Conservation (phyloP, 331 rosid genomes). For the Malus hybrid region DNA sequence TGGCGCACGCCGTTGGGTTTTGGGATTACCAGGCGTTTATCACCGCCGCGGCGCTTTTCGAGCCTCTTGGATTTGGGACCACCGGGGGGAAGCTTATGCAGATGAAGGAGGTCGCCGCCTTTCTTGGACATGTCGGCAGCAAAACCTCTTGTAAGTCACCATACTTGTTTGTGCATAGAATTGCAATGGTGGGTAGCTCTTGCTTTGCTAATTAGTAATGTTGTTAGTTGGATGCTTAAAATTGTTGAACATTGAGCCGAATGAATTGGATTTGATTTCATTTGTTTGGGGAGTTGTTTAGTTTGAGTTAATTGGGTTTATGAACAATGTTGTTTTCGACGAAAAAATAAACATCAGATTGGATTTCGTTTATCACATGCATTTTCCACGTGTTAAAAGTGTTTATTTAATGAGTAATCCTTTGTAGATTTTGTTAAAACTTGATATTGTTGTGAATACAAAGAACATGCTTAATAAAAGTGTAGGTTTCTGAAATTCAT, state of each 20-base stretch:
- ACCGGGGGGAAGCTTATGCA: conserved; percentile 60
- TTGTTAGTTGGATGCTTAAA: not conserved
- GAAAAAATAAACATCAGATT: not conserved
- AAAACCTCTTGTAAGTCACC: conserved; percentile 67
- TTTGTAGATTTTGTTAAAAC: too few relatives aligned
- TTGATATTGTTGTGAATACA: too few relatives aligned
- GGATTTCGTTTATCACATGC: not conserved
- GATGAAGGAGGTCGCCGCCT: conserved; percentile 89
- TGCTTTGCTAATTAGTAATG: not conserved
- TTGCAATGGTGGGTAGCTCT: not conserved
- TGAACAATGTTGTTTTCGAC: not conserved
- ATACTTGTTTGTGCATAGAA: not conserved
- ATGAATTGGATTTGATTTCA: not conserved
- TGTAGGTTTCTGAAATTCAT: not conserved
- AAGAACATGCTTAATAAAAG: too few relatives aligned
- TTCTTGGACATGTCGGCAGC: conserved; percentile 77
- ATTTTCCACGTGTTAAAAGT: too few relatives aligned
- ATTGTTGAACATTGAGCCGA: too few relatives aligned
- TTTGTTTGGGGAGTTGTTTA: not conserved
- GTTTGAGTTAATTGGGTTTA: not conserved
- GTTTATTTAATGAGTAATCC: too few relatives aligned
- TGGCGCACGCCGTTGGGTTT: conserved; percentile 75
- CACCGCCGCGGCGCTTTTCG: conserved; percentile 44
- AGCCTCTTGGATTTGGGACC: conserved; percentile 82
- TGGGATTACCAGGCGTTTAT: conserved; percentile 84